phyloP scores from a whole-genome alignment of 108 stramenopile genomes.

The Skeletonema costatum region DNA sequence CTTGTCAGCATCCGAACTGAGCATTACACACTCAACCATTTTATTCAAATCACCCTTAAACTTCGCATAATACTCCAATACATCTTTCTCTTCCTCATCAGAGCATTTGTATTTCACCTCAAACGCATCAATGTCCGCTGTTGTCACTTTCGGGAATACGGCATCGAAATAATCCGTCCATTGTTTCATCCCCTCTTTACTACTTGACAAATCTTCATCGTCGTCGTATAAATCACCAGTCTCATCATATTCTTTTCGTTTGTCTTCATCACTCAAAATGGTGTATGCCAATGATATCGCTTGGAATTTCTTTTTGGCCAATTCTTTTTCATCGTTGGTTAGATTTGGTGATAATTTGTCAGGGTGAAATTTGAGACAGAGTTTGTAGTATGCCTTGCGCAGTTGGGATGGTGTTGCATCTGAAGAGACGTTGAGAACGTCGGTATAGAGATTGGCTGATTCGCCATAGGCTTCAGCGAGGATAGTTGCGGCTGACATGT shows the following conservation, averaged over 20 bases:
- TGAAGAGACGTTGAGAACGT: constrained; percentile 53
- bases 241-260: constrained; percentile 64
- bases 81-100: constrained; percentile 82
- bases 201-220: constrained; percentile 38
- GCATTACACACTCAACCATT: constrained; percentile 83
- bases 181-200: constrained; percentile 46
- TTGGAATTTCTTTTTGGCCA: constrained; percentile 47
- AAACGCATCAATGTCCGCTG: constrained; percentile 75
- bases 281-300: constrained; percentile 52
- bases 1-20: constrained; percentile 62
- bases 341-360: constrained; percentile 56
- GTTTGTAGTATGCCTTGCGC: constrained; percentile 83
- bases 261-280: constrained; percentile 40
- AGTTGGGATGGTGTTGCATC: constrained; percentile 61
- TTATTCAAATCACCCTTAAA: constrained; percentile 74
- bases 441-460: constrained; percentile 64
- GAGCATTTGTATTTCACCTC: constrained; percentile 84
- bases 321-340: constrained; percentile 18
- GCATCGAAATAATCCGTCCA: constrained; percentile 68
- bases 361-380: constrained; percentile 71
- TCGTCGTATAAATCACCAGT: constrained; percentile 67
- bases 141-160: constrained; percentile 80
- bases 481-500: constrained; percentile 47
- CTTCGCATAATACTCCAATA: constrained; percentile 67
- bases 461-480: constrained; percentile 66